Conservation (phyloP, 805 yeast genomes). For the Candida tallmaniae region DNA sequence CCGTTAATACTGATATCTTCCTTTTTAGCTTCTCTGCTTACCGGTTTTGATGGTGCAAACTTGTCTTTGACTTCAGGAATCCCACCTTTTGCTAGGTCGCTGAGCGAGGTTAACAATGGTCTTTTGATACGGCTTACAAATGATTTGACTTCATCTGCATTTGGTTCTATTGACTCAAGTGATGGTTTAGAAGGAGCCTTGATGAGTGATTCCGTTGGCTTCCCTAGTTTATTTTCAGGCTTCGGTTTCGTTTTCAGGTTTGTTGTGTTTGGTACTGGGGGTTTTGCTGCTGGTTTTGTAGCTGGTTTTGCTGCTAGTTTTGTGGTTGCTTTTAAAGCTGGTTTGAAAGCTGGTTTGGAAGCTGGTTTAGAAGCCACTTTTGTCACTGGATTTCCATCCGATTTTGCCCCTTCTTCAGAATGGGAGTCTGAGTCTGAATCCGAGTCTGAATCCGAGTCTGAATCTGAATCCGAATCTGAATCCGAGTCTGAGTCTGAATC, state of each 20-base stretch:
- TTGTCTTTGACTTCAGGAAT: constrained; percentile 63
- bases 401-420: neutral
- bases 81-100: constrained; percentile 59
- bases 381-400: neutral
- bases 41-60: constrained; percentile 2
- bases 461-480: constrained; percentile 3
- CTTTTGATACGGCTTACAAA: constrained; percentile 13
- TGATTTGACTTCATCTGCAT: constrained; percentile 1
- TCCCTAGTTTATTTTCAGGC: constrained; percentile 1
- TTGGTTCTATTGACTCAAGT: constrained; percentile 1
- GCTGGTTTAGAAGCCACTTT: neutral
- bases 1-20: constrained; percentile 4
- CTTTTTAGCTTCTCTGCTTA: constrained; percentile 4
- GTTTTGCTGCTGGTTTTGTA: neutral
- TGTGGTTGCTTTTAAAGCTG: too few species aligned
- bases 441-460: constrained; percentile 3
- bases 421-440: constrained; percentile 4
- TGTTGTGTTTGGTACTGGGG: neutral
- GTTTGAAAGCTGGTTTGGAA: neutral
- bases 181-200: constrained; percentile 5
- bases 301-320: neutral
- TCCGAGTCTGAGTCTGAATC: constrained; percentile 11
- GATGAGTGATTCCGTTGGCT: neutral
- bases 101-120: constrained; percentile 47
- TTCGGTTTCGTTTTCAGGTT: neutral